Conservation (phyloP, 306 rosid species). For the Trichosanthes truncata region DNA sequence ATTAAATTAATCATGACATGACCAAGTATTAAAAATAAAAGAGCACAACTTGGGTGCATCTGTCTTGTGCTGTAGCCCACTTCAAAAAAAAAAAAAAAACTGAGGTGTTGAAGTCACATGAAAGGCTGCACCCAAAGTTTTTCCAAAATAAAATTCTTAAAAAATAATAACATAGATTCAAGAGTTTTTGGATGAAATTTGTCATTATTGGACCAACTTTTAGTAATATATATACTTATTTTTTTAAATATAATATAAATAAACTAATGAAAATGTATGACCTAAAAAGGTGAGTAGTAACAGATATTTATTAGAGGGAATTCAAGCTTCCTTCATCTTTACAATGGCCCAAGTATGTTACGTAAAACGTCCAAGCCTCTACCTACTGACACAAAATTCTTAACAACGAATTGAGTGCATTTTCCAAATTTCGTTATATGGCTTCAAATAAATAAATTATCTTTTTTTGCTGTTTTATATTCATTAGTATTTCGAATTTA, state of each 20-base stretch:
- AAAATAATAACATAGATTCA: not conserved
- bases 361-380: not conserved
- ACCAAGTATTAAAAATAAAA: not conserved
- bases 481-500: not conserved
- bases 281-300: not conserved
- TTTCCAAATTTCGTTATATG: not conserved
- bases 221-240: not conserved
- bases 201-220: not conserved
- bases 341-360: not conserved
- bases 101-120: no score
- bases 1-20: not conserved
- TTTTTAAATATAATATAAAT: no score
- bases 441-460: not conserved
- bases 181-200: no score
- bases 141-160: no score
- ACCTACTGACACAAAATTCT: not conserved
- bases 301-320: not conserved
- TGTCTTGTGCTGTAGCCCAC: no score
- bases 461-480: not conserved
- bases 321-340: not conserved
- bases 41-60: no score
- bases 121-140: no score
- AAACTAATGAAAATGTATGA: no score
- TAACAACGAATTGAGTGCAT: not conserved
- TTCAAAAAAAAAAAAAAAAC: no score